phyloP scores from a whole-genome alignment of 2,329 filamentous ascomycete genomes.

The Pseudonectria foliicola region DNA sequence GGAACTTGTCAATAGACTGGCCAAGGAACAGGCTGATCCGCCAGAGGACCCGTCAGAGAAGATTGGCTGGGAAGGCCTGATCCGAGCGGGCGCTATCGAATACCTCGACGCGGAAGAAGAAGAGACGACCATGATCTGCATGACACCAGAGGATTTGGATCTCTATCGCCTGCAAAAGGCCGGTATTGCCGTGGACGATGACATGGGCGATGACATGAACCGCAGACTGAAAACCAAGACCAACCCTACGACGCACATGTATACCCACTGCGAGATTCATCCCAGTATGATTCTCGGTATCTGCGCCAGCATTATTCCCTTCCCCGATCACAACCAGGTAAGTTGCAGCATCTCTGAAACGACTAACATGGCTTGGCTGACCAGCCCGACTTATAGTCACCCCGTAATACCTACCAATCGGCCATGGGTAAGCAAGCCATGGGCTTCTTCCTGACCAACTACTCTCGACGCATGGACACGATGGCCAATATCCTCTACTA shows the following conservation, averaged over 20 bases:
- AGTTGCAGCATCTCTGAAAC: constrained; percentile 16
- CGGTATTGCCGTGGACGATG: constrained; percentile 56
- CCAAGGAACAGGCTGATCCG: constrained; percentile 66
- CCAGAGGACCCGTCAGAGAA: constrained; percentile 53
- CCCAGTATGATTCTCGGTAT: constrained; percentile 98
- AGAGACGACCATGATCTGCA: constrained; percentile 97
- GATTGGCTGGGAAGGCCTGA: constrained; percentile 83
- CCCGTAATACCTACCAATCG: constrained; percentile 97
- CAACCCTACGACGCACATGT: constrained; percentile 81
- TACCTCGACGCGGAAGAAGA: constrained; percentile 98
- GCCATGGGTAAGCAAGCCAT: constrained; percentile 99
- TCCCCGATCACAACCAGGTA: constrained; percentile 95
- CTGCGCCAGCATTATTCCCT: constrained; percentile 98
- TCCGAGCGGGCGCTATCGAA: constrained; percentile 80
- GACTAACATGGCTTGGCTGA: constrained; percentile 4
- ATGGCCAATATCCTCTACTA: constrained; percentile 99
- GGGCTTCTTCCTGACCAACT: constrained; percentile 98
- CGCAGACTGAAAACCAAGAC: constrained; percentile 81
- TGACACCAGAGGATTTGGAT: constrained; percentile 94
- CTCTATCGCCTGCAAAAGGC: constrained; percentile 63
- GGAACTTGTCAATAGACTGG: constrained; percentile 64
- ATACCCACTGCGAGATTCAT: constrained; percentile 98
- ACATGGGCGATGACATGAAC: constrained; percentile 62
- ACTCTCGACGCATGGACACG: constrained; percentile 94
- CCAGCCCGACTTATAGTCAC: constrained; percentile 55